phyloP scores from a whole-genome alignment of 257 asterid genomes.

The Solanum pennellii region DNA sequence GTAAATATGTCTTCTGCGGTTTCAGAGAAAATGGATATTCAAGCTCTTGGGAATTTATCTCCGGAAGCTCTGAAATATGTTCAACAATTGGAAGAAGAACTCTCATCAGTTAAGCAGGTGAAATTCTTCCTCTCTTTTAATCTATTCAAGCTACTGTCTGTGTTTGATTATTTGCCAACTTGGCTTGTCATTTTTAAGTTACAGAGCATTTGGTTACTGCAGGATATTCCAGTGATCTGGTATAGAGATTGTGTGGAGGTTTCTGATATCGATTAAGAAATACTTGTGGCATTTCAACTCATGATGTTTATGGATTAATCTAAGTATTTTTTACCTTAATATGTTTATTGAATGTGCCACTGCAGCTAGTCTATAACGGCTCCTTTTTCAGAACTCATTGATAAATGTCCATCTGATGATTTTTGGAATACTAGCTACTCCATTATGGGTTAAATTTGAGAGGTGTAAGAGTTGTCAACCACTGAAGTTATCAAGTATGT shows the following conservation, averaged over 20 bases:
- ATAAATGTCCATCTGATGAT: background rate
- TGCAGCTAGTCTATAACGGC: background rate
- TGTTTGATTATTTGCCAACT: background rate
- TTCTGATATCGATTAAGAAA: background rate
- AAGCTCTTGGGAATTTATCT: slow-evolving; percentile 37
- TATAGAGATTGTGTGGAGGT: background rate
- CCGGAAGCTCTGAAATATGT: slow-evolving; percentile 52
- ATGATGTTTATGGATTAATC: background rate
- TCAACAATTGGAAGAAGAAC: slow-evolving; percentile 58
- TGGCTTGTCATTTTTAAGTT: background rate
- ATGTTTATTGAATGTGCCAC: background rate
- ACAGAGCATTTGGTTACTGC: background rate
- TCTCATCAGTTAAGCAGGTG: slow-evolving; percentile 68
- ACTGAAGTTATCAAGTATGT: background rate
- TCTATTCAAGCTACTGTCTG: background rate
- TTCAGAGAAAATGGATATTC: slow-evolving; percentile 4
- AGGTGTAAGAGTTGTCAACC: background rate
- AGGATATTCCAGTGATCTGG: background rate
- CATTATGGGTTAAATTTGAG: background rate
- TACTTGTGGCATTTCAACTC: background rate
- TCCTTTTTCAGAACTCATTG: background rate
- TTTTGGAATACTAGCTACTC: background rate
- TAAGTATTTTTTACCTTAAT: background rate
- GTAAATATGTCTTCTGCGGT: background rate
- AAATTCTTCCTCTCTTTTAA: background rate